Evolutionary conservation across 306 rosid genomes (phyloP).

Genomic region (Fragaria ananassa): DNA sequence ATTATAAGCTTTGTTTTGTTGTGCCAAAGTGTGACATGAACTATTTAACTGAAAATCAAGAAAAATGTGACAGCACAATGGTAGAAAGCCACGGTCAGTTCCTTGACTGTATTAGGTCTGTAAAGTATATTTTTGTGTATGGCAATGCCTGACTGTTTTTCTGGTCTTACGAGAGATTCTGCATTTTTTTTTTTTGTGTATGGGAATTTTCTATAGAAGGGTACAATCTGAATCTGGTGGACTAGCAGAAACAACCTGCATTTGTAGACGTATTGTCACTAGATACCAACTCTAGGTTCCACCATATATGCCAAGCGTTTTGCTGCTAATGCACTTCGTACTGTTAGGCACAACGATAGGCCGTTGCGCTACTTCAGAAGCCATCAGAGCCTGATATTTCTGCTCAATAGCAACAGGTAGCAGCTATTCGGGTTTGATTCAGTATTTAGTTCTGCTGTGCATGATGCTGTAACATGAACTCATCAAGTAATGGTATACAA

Average conservation of each 20-base stretch:
- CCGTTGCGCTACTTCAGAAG: background rate
- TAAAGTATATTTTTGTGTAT: conserved; percentile 2
- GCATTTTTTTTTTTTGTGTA: background rate
- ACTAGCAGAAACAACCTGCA: background rate
- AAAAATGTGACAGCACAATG: background rate
- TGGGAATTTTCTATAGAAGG: background rate
- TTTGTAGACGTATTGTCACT: too few relatives aligned
- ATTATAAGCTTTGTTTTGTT: conserved; percentile 17
- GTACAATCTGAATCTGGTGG: background rate
- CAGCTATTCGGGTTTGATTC: background rate
- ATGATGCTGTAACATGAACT: background rate
- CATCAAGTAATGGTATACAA: background rate
- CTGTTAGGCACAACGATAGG: background rate
- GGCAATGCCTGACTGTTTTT: too few relatives aligned
- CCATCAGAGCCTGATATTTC: background rate
- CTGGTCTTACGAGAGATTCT: too few relatives aligned
- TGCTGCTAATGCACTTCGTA: background rate
- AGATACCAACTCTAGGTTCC: background rate
- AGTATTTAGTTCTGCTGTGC: background rate
- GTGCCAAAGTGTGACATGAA: conserved; percentile 9
- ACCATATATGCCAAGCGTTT: background rate
- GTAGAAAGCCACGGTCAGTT: background rate
- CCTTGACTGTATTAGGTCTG: conserved; percentile 13
- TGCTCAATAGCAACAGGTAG: background rate
- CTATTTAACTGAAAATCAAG: background rate